Evolutionary conservation across 805 yeast species (phyloP).

Genomic region (Metschnikowia colocasiae): DNA sequence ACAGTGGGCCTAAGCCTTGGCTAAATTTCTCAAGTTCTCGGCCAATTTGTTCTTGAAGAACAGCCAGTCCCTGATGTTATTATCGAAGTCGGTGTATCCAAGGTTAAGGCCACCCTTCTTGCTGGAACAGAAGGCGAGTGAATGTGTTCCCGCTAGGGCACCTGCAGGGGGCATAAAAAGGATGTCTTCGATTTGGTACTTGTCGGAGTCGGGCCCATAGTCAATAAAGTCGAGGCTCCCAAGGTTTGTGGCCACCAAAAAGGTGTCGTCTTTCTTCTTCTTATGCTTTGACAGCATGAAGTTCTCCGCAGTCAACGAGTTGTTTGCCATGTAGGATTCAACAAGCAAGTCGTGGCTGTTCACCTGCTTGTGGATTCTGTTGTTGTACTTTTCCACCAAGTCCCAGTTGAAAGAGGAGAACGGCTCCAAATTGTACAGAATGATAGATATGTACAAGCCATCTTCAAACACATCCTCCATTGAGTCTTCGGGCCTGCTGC

Average conservation of each 20-base stretch:
- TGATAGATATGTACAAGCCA: conserved; percentile 9
- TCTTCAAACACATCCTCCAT: conserved; percentile 8
- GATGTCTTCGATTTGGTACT: conserved; percentile 7
- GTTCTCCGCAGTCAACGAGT: conserved; percentile 8
- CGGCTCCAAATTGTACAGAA: conserved; percentile 8
- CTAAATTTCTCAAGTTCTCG: conserved; percentile 1
- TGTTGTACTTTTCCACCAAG: conserved; percentile 7
- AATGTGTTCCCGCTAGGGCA: conserved; percentile 11
- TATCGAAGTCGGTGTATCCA: conserved; percentile 6
- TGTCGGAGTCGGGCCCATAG: conserved; percentile 1
- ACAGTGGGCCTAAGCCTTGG: neutral
- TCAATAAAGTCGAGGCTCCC: conserved; percentile 7
- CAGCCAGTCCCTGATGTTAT: conserved; percentile 7
- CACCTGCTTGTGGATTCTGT: conserved; percentile 7
- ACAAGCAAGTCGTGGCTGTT: conserved; percentile 9
- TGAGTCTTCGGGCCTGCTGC: neutral
- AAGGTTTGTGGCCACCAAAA: conserved; percentile 8
- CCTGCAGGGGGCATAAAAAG: conserved; percentile 10
- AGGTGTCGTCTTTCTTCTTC: conserved; percentile 7
- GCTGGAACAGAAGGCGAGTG: conserved; percentile 10
- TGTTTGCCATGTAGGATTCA: conserved; percentile 9
- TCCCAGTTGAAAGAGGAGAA: conserved; percentile 7
- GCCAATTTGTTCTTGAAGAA: conserved; percentile 3
- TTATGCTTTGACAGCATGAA: conserved; percentile 5
- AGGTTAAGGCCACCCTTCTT: conserved; percentile 8